phyloP scores from a whole-genome alignment of 495 filamentous ascomycete genomes.

The Trichoderma asperelloides region DNA sequence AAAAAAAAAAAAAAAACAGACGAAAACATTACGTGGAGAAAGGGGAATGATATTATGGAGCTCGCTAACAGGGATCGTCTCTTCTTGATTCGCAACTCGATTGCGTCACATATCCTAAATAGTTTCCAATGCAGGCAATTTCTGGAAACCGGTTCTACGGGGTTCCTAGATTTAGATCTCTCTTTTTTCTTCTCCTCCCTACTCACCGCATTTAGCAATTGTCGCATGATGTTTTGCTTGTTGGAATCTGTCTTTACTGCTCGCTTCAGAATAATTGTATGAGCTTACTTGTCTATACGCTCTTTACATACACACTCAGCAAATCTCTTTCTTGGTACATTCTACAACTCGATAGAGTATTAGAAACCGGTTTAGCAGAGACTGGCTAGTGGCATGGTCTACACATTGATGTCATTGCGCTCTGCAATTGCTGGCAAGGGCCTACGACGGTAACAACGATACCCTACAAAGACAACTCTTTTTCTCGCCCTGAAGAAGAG shows the following conservation, averaged over 20 bases:
- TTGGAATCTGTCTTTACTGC: too few species aligned
- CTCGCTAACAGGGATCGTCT: not conserved
- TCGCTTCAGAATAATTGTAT: not conserved
- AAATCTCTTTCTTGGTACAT: not conserved
- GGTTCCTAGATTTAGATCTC: not conserved
- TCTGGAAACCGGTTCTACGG: not conserved
- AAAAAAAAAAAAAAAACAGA: not conserved
- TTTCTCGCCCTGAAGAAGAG: not conserved
- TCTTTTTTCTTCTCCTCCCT: not conserved
- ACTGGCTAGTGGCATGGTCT: not conserved
- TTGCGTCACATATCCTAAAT: not conserved
- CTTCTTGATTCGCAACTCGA: not conserved
- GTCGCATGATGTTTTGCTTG: not conserved
- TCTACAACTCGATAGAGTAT: not conserved
- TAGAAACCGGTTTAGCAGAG: not conserved
- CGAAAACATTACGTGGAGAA: not conserved
- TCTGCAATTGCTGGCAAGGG: not conserved
- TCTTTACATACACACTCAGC: not conserved
- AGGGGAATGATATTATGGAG: not conserved
- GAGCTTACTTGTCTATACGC: not conserved
- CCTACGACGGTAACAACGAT: not conserved
- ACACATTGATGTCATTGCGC: not conserved
- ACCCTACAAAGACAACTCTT: too few species aligned
- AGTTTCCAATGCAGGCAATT: not conserved
- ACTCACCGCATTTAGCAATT: constrained; percentile 4